A percentile compares a stretch with the other conserved stretches of the same genome.
Evolutionary conservation across 2,329 filamentous ascomycete species (phyloP).

Genomic region (Penicillium sp.): DNA sequence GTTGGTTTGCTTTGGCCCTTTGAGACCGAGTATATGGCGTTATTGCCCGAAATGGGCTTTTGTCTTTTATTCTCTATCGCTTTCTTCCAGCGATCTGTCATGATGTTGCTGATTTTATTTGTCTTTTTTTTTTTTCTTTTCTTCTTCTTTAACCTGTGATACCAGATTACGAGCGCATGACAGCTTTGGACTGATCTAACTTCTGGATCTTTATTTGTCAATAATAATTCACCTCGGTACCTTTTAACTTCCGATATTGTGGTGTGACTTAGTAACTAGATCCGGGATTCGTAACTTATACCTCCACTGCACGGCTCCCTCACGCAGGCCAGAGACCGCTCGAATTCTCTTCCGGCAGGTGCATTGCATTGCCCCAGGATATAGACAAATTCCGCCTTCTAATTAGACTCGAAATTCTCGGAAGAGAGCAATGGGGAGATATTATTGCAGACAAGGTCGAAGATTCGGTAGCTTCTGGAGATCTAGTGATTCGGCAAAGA

Average conservation of each 20-base stretch:
- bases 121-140: slow-evolving; percentile 9
- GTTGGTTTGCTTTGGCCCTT: background rate
- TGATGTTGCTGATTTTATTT: slow-evolving; percentile 4
- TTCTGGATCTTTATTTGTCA: slow-evolving; percentile 33
- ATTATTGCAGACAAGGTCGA: too few species aligned
- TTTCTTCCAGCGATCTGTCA: background rate
- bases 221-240: slow-evolving; percentile 12
- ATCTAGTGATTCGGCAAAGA: too few species aligned
- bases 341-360: background rate
- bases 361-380: too few species aligned
- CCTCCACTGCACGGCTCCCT: too few species aligned
- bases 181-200: slow-evolving; percentile 19
- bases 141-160: slow-evolving; percentile 22
- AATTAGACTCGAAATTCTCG: too few species aligned
- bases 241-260: background rate
- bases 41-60: background rate
- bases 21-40: background rate
- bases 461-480: too few species aligned
- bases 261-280: background rate
- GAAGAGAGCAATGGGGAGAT: too few species aligned
- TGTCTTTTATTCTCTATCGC: background rate
- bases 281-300: background rate
- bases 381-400: background rate
- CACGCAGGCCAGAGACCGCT: too few species aligned
- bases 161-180: slow-evolving; percentile 34